These are phyloP conservation scores for Fusarium miscanthi DNA, from an alignment of 2,329 filamentous ascomycete species.

Conservation along the genomic window DNA sequence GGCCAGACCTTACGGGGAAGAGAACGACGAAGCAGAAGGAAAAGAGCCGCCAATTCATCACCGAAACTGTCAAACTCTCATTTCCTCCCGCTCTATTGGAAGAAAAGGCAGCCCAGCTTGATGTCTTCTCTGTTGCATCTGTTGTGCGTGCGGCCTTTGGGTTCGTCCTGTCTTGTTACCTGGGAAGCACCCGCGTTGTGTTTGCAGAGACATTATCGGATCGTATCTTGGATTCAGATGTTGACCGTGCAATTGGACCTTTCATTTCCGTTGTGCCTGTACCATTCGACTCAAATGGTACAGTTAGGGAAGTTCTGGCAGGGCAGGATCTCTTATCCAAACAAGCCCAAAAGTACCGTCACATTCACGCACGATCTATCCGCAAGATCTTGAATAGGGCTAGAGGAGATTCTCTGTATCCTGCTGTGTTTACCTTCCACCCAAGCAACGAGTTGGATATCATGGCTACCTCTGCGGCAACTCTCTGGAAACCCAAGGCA, in stretches of 20 bases:
- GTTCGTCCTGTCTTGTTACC: background rate
- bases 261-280: conserved; percentile 3
- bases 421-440: conserved; percentile 3
- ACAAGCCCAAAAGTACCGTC: background rate
- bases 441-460: background rate
- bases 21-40: background rate
- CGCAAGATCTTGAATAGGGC: conserved; percentile 2
- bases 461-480: background rate
- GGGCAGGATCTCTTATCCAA: conserved; percentile 1
- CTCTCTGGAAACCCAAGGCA: background rate
- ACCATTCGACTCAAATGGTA: background rate
- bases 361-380: background rate
- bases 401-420: conserved; percentile 2
- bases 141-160: conserved; percentile 1
- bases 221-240: background rate
- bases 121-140: background rate
- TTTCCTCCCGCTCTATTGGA: background rate
- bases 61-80: background rate
- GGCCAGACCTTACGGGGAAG: conserved; percentile 5
- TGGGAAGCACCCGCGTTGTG: background rate
- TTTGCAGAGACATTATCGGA: conserved; percentile 10
- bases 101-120: background rate
- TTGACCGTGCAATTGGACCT: background rate
- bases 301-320: conserved; percentile 4
- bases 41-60: background rate